Evolutionary conservation across 352 stramenopile species (phyloP).

Genomic region (Phytopythium montanum): DNA sequence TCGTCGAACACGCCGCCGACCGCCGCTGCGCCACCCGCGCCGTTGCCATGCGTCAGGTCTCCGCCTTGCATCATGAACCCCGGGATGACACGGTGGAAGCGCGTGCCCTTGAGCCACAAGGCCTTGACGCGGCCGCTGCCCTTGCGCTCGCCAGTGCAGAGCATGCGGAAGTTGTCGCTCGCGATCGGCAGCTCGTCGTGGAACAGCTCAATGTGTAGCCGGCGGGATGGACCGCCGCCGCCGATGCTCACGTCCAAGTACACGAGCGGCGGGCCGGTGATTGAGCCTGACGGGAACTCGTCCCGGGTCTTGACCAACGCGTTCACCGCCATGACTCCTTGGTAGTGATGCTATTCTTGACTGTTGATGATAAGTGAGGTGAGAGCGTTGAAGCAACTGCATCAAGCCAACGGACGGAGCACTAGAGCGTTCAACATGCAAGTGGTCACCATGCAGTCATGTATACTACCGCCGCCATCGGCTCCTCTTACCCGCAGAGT

Average conservation of each 20-base stretch:
- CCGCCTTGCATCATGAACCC: constrained; percentile 98
- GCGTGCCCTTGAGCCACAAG: constrained; percentile 92
- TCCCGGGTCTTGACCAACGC: constrained; percentile 39
- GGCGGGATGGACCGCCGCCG: constrained; percentile 41
- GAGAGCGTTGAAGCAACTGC: not conserved
- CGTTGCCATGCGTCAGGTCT: constrained; percentile 91
- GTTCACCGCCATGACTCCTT: constrained; percentile 34
- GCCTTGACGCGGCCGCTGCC: constrained; percentile 40
- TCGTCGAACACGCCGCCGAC: constrained; percentile 96
- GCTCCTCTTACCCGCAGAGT: not conserved
- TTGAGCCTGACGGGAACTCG: constrained; percentile 38
- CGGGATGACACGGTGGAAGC: constrained; percentile 98
- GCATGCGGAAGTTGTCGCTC: constrained; percentile 64
- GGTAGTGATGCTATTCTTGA: not conserved
- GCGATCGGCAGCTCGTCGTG: constrained; percentile 67
- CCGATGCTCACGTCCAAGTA: constrained; percentile 61
- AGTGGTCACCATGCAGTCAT: not conserved
- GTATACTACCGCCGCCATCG: not conserved
- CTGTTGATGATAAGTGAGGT: not conserved
- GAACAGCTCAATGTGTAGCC: constrained; percentile 73
- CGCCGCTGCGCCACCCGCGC: constrained; percentile 92
- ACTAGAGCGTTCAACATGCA: not conserved
- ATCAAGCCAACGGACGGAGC: not conserved
- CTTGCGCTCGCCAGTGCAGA: constrained; percentile 63
- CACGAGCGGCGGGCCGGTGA: constrained; percentile 43